These are phyloP conservation scores for Phaeoacremonium minimum DNA, from an alignment of 2,329 filamentous ascomycete species.

Conservation along the genomic window DNA sequence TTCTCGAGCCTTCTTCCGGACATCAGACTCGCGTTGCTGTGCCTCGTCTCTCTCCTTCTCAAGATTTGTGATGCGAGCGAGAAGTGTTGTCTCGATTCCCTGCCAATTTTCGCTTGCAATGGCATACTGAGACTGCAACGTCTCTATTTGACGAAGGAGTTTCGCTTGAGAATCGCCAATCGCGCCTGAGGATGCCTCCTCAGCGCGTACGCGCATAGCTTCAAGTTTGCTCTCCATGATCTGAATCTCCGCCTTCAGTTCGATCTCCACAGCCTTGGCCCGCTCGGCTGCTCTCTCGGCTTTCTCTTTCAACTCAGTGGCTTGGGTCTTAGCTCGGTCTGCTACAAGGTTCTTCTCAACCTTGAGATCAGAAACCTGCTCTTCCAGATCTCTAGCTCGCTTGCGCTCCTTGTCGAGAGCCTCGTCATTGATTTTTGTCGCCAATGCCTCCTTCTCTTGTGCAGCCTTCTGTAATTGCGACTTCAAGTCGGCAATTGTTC, in stretches of 20 bases:
- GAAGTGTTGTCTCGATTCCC: constrained; percentile 82
- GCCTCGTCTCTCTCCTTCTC: constrained; percentile 92
- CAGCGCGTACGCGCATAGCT: constrained; percentile 75
- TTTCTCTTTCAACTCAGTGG: constrained; percentile 69
- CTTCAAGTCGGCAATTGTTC: constrained; percentile 64
- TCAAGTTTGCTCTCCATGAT: constrained; percentile 87
- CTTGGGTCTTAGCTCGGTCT: constrained; percentile 62
- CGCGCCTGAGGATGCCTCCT: constrained; percentile 82
- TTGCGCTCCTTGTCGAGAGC: constrained; percentile 62
- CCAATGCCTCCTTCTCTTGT: constrained; percentile 62
- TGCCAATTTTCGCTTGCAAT: constrained; percentile 97
- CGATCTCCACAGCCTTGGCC: constrained; percentile 63
- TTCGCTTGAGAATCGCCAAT: constrained; percentile 84
- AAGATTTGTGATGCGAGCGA: constrained; percentile 69
- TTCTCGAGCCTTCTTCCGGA: constrained; percentile 86
- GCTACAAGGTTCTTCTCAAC: constrained; percentile 74
- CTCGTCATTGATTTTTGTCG: constrained; percentile 62
- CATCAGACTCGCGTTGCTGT: constrained; percentile 75
- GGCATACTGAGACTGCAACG: constrained; percentile 89
- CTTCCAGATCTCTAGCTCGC: constrained; percentile 47
- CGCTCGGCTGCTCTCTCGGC: constrained; percentile 69
- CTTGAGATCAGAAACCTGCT: constrained; percentile 58
- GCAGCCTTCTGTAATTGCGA: constrained; percentile 64
- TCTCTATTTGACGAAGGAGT: constrained; percentile 89
- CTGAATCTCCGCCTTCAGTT: constrained; percentile 73